Evolutionary conservation across 768 basidiomycete genomes (phyloP).

Genomic region (Rhodosporidiobolus odoratus): DNA sequence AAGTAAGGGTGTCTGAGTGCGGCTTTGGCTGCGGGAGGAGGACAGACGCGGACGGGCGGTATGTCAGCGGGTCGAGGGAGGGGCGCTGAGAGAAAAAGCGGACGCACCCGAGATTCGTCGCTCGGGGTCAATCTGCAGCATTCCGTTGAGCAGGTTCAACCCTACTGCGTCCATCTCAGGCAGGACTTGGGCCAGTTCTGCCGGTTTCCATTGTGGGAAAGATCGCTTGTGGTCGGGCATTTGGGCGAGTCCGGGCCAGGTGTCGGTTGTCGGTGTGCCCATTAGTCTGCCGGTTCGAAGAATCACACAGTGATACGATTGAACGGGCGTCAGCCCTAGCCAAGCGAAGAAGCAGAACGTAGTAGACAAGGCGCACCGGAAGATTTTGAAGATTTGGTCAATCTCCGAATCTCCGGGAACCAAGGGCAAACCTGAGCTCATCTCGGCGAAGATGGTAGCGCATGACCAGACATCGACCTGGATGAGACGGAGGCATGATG

Average conservation of each 20-base stretch:
- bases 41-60: too few species aligned
- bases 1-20: conserved; percentile 35
- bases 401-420: conserved; percentile 99
- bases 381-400: conserved; percentile 99
- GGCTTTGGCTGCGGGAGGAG: conserved; percentile 18
- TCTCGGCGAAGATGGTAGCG: conserved; percentile 94
- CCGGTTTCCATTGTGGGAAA: conserved; percentile 85
- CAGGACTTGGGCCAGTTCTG: conserved; percentile 52
- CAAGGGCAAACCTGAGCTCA: conserved; percentile 54
- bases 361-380: conserved; percentile 59
- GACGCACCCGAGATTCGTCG: conserved; percentile 34
- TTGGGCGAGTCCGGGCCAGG: conserved; percentile 80
- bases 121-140: conserved; percentile 37
- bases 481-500: background rate
- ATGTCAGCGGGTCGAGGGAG: too few species aligned
- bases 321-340: background rate
- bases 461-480: conserved; percentile 99
- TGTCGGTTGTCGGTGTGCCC: conserved; percentile 82
- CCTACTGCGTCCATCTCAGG: conserved; percentile 37
- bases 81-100: background rate
- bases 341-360: background rate
- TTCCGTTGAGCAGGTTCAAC: conserved; percentile 28
- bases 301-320: too few species aligned
- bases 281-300: conserved; percentile 74
- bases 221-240: conserved; percentile 92